phyloP scores from a whole-genome alignment of 208 protist genomes.

The Leptomonas seymouri region DNA sequence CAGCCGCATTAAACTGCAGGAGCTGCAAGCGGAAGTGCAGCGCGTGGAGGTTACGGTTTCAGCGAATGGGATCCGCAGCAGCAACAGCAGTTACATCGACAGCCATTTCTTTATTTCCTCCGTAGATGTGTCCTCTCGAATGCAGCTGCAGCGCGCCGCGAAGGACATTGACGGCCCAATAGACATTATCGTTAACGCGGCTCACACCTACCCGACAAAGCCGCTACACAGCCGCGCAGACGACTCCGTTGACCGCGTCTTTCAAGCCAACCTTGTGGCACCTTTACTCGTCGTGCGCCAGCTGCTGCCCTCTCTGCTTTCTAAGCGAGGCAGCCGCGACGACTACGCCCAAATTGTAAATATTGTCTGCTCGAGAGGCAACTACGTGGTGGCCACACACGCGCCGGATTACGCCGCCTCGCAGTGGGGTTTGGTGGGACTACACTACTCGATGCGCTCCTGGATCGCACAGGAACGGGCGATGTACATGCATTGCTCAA shows the following conservation, averaged over 20 bases:
- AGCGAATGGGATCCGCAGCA: background rate
- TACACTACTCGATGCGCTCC: conserved; percentile 58
- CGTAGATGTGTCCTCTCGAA: conserved; percentile 48
- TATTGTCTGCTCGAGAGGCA: conserved; percentile 32
- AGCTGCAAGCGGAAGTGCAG: conserved; percentile 44
- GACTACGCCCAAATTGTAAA: conserved; percentile 42
- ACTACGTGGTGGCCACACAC: conserved; percentile 24
- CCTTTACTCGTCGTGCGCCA: conserved; percentile 39
- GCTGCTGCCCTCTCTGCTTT: conserved; percentile 41
- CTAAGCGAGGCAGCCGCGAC: background rate
- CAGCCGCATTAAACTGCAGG: conserved; percentile 48
- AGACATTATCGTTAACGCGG: conserved; percentile 58
- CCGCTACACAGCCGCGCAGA: conserved; percentile 48
- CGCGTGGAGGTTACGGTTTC: background rate
- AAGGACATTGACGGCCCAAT: conserved; percentile 42
- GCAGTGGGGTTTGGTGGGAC: conserved; percentile 53
- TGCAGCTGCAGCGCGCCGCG: conserved; percentile 50
- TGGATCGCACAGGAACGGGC: conserved; percentile 33
- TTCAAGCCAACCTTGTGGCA: conserved; percentile 43
- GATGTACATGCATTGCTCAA: background rate
- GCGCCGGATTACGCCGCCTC: conserved; percentile 56
- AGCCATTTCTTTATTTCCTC: conserved; percentile 13
- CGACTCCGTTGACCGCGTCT: conserved; percentile 51
- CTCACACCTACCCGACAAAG: conserved; percentile 27
- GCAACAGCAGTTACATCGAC: background rate